phyloP scores from a whole-genome alignment of 2,329 filamentous ascomycete species.

The Gliomastix tumulicola region DNA sequence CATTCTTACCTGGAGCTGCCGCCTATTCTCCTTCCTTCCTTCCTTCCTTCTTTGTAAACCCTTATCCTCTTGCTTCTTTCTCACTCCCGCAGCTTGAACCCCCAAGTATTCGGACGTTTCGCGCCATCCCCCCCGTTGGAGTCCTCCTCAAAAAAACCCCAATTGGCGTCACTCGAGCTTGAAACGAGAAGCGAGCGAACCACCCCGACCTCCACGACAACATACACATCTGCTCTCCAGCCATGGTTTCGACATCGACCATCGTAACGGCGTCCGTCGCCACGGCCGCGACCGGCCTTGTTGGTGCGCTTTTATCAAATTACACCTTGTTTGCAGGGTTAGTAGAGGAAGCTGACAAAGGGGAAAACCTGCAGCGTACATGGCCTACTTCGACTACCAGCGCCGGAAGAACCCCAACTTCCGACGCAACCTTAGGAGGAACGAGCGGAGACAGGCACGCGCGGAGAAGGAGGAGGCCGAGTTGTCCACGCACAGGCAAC shows the following conservation, averaged over 20 bases:
- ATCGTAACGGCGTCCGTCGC: slow-evolving; percentile 56
- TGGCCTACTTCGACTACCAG: slow-evolving; percentile 62
- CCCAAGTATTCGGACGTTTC: too few species aligned
- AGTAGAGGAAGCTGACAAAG: neutral
- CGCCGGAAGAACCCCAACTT: slow-evolving; percentile 59
- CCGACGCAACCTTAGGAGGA: slow-evolving; percentile 62
- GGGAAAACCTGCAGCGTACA: slow-evolving; percentile 45
- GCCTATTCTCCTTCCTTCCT: slow-evolving; percentile 1
- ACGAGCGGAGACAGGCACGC: slow-evolving; percentile 66
- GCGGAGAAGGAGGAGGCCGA: slow-evolving; percentile 67
- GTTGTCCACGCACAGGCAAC: slow-evolving; percentile 57
- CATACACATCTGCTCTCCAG: slow-evolving; percentile 9
- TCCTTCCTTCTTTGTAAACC: slow-evolving; percentile 4
- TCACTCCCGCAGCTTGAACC: too few species aligned
- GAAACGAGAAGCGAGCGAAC: too few species aligned
- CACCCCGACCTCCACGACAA: too few species aligned
- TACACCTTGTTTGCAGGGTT: too few species aligned
- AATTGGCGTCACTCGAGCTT: too few species aligned
- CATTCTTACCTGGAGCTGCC: neutral
- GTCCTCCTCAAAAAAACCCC: too few species aligned
- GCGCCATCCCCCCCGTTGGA: too few species aligned
- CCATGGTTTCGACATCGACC: slow-evolving; percentile 43
- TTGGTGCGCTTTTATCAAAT: slow-evolving; percentile 44
- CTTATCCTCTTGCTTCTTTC: slow-evolving; percentile 4
- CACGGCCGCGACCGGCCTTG: slow-evolving; percentile 50